Conservation (phyloP, 345 rosid species). For the Trapa incisa region DNA sequence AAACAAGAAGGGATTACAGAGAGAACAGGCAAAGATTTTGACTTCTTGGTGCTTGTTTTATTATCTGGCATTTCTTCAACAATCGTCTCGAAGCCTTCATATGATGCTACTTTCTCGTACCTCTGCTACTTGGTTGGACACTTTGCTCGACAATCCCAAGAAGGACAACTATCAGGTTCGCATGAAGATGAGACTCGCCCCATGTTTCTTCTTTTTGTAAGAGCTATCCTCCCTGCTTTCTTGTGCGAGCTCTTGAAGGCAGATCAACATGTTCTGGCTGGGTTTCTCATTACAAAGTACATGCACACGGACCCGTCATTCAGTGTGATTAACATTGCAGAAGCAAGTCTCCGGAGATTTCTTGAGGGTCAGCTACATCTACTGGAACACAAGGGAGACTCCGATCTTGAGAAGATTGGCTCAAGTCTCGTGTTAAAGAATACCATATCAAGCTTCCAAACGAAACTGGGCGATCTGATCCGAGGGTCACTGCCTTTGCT, state of each 20-base stretch:
- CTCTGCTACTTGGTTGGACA: slow-evolving; percentile 61
- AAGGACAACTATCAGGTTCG: slow-evolving; percentile 23
- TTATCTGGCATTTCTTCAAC: slow-evolving; percentile 49
- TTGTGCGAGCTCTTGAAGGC: slow-evolving; percentile 64
- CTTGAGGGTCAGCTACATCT: slow-evolving; percentile 46
- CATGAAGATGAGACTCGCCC: slow-evolving; percentile 13
- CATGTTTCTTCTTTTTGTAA: slow-evolving; percentile 26
- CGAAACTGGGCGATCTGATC: slow-evolving; percentile 31
- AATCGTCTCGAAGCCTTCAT: slow-evolving; percentile 30
- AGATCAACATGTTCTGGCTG: slow-evolving; percentile 65
- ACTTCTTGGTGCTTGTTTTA: slow-evolving; percentile 42
- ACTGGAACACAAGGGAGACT: slow-evolving; percentile 22
- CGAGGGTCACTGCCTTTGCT: slow-evolving; percentile 25
- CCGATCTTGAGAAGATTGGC: slow-evolving; percentile 15
- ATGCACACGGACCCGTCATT: slow-evolving; percentile 74
- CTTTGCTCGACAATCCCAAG: slow-evolving; percentile 53
- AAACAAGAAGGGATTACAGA: slow-evolving; percentile 48
- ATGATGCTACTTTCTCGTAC: slow-evolving; percentile 46
- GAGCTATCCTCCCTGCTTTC: slow-evolving; percentile 55
- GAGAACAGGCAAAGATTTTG: slow-evolving; percentile 29
- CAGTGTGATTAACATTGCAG: slow-evolving; percentile 48
- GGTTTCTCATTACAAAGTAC: slow-evolving; percentile 52
- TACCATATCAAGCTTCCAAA: slow-evolving; percentile 29
- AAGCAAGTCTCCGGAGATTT: slow-evolving; percentile 51
- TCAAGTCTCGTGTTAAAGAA: slow-evolving; percentile 26